Evolutionary conservation across 2,329 filamentous ascomycete species (phyloP).

Genomic region (Phyllosticta ampelicida): DNA sequence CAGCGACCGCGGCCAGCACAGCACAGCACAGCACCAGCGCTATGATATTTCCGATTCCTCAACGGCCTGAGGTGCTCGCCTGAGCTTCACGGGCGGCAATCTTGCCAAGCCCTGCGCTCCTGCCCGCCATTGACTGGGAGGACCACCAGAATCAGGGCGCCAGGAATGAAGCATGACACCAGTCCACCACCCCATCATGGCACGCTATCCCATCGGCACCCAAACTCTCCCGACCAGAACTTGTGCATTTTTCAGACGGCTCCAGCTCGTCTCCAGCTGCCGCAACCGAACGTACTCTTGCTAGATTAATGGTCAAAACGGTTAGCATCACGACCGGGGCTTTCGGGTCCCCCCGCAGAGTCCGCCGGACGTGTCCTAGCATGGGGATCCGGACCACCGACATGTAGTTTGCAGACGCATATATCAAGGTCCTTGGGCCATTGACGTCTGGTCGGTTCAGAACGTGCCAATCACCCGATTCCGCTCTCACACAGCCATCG

Average conservation of each 20-base stretch:
- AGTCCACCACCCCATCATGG: neutral
- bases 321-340: neutral
- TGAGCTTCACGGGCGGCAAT: neutral
- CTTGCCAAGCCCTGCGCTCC: neutral
- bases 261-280: neutral
- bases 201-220: neutral
- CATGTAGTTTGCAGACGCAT: neutral
- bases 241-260: neutral
- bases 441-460: neutral
- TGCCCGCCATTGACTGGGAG: neutral
- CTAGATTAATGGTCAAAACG: neutral
- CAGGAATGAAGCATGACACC: neutral
- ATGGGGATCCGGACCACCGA: slow-evolving; percentile 8
- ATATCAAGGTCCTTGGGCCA: neutral
- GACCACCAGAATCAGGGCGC: neutral
- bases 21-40: neutral
- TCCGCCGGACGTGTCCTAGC: slow-evolving; percentile 4
- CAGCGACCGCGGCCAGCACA: neutral
- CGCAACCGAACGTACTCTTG: neutral
- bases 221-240: neutral
- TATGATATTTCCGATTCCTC: neutral
- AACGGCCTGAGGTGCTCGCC: neutral
- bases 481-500: neutral
- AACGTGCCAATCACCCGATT: neutral
- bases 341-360: slow-evolving; percentile 5